These are phyloP conservation scores for Saccharomycopsis sp. DNA, from an alignment of 805 yeast genomes.

Conservation along the genomic window DNA sequence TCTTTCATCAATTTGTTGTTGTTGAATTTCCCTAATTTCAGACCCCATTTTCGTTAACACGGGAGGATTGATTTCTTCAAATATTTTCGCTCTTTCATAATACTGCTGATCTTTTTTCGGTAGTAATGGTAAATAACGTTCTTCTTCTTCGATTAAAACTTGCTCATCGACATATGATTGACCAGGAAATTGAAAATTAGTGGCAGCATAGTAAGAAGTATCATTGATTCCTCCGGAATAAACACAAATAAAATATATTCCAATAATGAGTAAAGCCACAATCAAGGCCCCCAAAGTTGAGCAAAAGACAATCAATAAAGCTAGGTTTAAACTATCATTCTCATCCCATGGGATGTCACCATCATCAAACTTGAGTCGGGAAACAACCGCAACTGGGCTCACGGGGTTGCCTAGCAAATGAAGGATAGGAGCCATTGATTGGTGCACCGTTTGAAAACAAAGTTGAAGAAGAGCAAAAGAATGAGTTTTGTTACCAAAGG, in stretches of 20 bases:
- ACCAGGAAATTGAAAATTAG: slow-evolving; percentile 4
- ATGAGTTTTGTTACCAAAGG: no score
- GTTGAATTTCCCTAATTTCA: slow-evolving; percentile 8
- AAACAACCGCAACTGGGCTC: no score
- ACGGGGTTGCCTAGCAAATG: slow-evolving; percentile 2
- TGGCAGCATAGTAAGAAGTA: neutral
- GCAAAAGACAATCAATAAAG: slow-evolving; percentile 9
- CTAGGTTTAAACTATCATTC: slow-evolving; percentile 5
- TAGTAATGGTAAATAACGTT: slow-evolving; percentile 5
- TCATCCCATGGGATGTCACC: slow-evolving; percentile 4
- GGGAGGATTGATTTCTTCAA: slow-evolving; percentile 12
- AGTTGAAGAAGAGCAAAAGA: no score
- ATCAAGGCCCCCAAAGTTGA: slow-evolving; percentile 13
- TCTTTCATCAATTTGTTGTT: slow-evolving; percentile 15
- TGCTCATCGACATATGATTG: slow-evolving; percentile 4
- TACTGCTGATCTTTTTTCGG: neutral
- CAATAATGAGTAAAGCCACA: slow-evolving; percentile 12
- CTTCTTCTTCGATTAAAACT: slow-evolving; percentile 7
- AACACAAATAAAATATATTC: slow-evolving; percentile 15
- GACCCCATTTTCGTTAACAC: slow-evolving; percentile 8
- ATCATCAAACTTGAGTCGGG: neutral
- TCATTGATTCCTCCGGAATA: slow-evolving; percentile 1
- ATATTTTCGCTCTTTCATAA: slow-evolving; percentile 4
- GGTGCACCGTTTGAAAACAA: no score
- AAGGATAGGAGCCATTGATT: slow-evolving; percentile 4